Evolutionary conservation across 148 eudicot species (phyloP).

Genomic region (Rhododendron vialii): DNA sequence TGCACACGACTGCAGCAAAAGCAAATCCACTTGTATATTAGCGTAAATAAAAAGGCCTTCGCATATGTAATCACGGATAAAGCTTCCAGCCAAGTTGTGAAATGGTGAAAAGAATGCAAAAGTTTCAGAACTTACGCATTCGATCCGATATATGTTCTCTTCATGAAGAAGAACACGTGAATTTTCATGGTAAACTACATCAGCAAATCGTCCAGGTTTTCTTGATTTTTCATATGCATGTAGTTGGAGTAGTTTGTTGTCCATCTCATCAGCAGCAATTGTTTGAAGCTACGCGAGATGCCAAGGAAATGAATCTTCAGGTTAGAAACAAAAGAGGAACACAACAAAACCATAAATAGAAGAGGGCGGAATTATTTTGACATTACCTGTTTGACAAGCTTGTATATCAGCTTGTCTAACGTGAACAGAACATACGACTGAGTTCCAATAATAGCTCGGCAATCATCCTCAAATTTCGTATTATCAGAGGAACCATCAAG

Average conservation of each 20-base stretch:
- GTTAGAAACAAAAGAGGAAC: constrained; percentile 5
- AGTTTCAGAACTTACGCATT: constrained; percentile 53
- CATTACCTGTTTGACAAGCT: constrained; percentile 80
- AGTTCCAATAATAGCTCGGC: constrained; percentile 83
- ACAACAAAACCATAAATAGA: neutral
- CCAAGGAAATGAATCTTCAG: constrained; percentile 6
- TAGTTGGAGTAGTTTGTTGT: constrained; percentile 68
- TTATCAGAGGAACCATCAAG: constrained; percentile 85
- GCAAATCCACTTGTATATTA: neutral
- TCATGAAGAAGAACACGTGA: constrained; percentile 72
- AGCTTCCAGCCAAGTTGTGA: neutral
- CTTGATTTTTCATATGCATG: constrained; percentile 84
- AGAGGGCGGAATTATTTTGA: neutral
- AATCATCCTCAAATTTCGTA: constrained; percentile 92
- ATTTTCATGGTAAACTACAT: constrained; percentile 67
- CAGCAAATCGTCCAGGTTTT: constrained; percentile 49
- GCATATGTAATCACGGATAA: neutral
- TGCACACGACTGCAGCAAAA: constrained; percentile 41
- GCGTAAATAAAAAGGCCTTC: neutral
- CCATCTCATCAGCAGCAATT: constrained; percentile 68
- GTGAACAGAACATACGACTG: constrained; percentile 89
- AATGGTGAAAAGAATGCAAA: neutral
- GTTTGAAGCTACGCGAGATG: constrained; percentile 56
- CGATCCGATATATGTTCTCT: constrained; percentile 71
- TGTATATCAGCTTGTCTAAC: constrained; percentile 82